Percentiles rank a stretch among this genome's conserved stretches.
Conservation (phyloP, 768 basidiomycete species). For the Mycena floridula region DNA sequence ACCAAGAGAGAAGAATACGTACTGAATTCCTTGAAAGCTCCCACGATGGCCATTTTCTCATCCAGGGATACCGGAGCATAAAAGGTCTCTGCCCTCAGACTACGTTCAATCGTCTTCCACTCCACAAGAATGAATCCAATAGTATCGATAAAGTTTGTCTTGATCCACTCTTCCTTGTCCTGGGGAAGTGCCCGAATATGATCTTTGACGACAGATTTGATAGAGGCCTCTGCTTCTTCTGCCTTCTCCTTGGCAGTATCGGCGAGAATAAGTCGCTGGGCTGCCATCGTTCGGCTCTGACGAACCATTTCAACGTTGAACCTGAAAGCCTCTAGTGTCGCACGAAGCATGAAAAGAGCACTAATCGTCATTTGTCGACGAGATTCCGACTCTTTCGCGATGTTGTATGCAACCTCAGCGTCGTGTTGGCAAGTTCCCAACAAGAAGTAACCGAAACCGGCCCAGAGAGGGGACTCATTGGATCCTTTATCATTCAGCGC, state of each 20-base stretch:
- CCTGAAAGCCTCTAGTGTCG: not conserved
- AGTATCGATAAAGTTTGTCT: not conserved
- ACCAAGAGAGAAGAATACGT: conserved; percentile 11
- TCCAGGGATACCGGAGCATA: conserved; percentile 24
- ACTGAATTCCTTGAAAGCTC: not conserved
- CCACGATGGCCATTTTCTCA: not conserved
- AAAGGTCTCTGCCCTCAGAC: conserved; percentile 22
- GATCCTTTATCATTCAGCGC: not conserved
- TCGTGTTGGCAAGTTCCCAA: not conserved
- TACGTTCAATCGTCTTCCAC: not conserved
- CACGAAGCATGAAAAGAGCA: not conserved
- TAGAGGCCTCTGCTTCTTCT: not conserved
- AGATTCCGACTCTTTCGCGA: not conserved
- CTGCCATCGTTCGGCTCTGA: not conserved
- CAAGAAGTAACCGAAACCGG: not conserved
- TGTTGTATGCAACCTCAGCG: not conserved
- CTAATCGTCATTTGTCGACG: not conserved
- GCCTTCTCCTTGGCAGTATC: not conserved
- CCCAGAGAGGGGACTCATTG: not conserved
- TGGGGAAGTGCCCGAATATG: not conserved
- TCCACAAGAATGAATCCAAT: not conserved
- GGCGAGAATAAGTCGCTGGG: not conserved
- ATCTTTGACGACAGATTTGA: not conserved
- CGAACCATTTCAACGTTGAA: not conserved
- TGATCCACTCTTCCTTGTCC: not conserved